Base-by-base conservation (phyloP, 768 basidiomycete species). In the Scleroderma citrinum region DNA sequence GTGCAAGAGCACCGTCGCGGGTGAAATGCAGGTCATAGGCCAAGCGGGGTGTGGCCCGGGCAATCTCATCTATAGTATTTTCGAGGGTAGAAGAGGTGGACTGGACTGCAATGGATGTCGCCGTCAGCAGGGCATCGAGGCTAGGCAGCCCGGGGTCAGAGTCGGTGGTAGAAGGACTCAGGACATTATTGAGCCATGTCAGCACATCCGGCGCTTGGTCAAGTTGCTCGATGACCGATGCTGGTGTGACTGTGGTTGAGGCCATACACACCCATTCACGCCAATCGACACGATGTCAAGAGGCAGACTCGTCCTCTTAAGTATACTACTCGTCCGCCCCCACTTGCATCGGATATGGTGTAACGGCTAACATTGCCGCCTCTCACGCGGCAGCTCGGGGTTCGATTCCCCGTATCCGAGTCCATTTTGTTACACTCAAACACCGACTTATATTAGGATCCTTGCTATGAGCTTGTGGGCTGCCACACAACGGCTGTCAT, bases 21-120 rank as follows among this genome's bases (percentile, higher is more conserved):
- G 97, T 94, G 71, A 96, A 96, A 63, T 98, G 94, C 31, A 99
- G 75, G 68, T 98, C 96, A 64, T 96, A 98, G 1, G 89, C 83
- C 40, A 99, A 76, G 34, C 96, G 81, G 12, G 96, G 92, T 19
- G 97, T 84, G 5, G 85, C 81, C 43, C 93, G 81, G 2, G 94
- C 92, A 37, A 97, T 89, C 62, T 97, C 93, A 61, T 92, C 86
- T 50, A 99, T 93, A 40, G 83, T 80, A 52, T 83, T 83, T 65
- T 97, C 96, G 48, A 97, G 79, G 46, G 86, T 75, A 11, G 83
- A 71, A 3, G 92, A 89, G 0, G 93, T 94, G 57, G 97, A 94
- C 61, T 92, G 86, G 37, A 83, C 83, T 31, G 91, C 84, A 34
- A 93, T 78, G 52, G 95, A 92, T 21, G 96, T 77, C n/a, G 80